These are phyloP conservation scores for Backusella liffmaniae DNA, from an alignment of 192 early-diverging fungal species.

Conservation along the genomic window DNA sequence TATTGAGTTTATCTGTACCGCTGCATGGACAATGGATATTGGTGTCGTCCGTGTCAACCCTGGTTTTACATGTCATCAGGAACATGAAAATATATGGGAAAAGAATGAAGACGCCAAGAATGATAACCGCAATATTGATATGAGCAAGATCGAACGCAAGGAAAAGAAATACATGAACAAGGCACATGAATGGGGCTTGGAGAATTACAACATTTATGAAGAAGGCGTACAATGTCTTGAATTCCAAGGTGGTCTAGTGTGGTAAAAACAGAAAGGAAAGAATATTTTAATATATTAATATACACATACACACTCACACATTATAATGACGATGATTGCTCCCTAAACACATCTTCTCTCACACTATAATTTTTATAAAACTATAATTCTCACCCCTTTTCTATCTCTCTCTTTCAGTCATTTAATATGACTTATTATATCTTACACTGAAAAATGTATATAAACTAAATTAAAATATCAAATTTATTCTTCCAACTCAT, in stretches of 20 bases:
- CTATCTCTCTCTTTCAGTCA: no score
- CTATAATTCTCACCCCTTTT: no score
- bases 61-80: conserved; percentile 28
- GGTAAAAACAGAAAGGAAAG: background rate
- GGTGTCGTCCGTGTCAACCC: conserved; percentile 8
- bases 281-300: background rate
- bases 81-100: conserved; percentile 11
- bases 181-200: conserved; percentile 23
- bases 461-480: no score
- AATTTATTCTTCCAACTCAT: no score
- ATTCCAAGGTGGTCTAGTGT: conserved; percentile 28
- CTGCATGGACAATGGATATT: conserved; percentile 22
- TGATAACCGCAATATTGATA: conserved; percentile 19
- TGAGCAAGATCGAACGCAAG: conserved; percentile 15
- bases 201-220: conserved; percentile 18
- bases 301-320: no score
- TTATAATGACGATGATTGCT: no score
- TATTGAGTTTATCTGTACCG: conserved; percentile 33
- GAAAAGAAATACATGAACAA: conserved; percentile 20
- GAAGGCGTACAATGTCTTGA: conserved; percentile 22
- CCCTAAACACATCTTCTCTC: no score
- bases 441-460: no score
- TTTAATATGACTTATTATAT: no score
- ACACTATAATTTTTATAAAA: no score
- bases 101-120: background rate